Conservation (phyloP, 345 rosid species). For the Aurinia saxatilis region DNA sequence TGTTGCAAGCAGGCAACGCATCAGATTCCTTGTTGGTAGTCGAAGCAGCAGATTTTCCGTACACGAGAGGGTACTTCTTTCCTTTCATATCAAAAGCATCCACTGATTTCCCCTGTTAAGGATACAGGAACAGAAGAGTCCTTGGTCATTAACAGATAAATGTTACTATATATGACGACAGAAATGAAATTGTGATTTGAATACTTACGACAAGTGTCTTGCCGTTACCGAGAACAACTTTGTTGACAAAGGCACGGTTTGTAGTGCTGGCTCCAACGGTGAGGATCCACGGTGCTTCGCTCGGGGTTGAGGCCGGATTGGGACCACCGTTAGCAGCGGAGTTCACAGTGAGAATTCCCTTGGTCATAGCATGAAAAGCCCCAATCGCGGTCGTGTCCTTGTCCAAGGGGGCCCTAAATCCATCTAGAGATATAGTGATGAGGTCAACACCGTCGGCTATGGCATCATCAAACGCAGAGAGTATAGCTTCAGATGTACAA, state of each 20-base stretch:
- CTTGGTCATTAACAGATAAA: background rate
- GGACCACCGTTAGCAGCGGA: constrained; percentile 37
- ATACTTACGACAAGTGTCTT: constrained; percentile 32
- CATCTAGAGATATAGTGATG: constrained; percentile 27
- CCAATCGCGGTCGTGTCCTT: constrained; percentile 29
- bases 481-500: background rate
- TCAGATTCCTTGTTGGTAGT: too few relatives aligned
- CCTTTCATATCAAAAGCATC: constrained; percentile 26
- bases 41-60: too few relatives aligned
- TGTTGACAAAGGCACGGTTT: constrained; percentile 32
- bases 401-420: background rate
- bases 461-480: constrained; percentile 56
- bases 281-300: constrained; percentile 44
- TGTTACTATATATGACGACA: background rate
- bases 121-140: too few relatives aligned
- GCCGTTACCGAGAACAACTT: constrained; percentile 37
- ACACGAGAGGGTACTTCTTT: constrained; percentile 23
- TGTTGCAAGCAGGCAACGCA: too few relatives aligned
- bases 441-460: constrained; percentile 59
- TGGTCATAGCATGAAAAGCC: constrained; percentile 43
- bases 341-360: constrained; percentile 40
- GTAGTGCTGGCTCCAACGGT: constrained; percentile 41
- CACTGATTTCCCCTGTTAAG: constrained; percentile 32
- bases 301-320: accelerated
- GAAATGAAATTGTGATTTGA: background rate